These are phyloP conservation scores for Chlorella sp. DNA, from an alignment of 139 green algal species.

Conservation along the genomic window DNA sequence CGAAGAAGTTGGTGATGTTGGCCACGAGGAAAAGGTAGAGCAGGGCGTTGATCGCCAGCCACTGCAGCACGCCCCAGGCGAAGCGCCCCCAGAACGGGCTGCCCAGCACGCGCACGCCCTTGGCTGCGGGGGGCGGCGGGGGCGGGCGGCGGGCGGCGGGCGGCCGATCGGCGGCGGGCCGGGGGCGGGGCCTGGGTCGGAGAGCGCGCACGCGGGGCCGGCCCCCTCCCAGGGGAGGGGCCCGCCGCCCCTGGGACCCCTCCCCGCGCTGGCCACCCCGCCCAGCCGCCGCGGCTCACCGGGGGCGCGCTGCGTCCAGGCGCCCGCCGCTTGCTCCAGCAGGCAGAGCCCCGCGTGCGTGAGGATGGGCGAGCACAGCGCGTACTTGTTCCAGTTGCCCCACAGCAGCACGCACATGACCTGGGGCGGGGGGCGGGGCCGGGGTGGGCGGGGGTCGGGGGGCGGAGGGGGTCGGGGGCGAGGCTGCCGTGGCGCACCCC, in stretches of 20 bases:
- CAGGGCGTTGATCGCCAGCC: constrained; percentile 45
- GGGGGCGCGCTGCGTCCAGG: constrained; percentile 42
- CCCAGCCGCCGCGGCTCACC: neutral
- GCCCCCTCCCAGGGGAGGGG: neutral
- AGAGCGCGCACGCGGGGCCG: neutral
- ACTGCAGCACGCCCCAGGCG: constrained; percentile 38
- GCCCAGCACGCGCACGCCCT: constrained; percentile 30
- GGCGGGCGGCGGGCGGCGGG: too few species aligned
- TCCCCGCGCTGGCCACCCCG: neutral
- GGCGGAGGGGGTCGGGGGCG: too few species aligned
- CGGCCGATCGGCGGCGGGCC: neutral
- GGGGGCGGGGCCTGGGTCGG: too few species aligned
- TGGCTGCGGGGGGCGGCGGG: constrained; percentile 3
- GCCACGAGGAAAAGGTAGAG: constrained; percentile 36
- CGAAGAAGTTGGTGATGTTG: constrained; percentile 17
- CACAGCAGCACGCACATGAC: constrained; percentile 51
- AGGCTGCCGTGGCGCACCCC: too few species aligned
- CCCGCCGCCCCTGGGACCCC: neutral
- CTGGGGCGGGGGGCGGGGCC: too few species aligned
- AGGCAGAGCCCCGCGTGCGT: constrained; percentile 41
- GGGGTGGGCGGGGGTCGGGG: too few species aligned
- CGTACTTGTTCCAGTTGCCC: constrained; percentile 32
- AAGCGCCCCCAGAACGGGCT: constrained; percentile 44
- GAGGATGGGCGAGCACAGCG: constrained; percentile 20
- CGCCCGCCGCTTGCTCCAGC: constrained; percentile 37